Evolutionary conservation across 1,284 basidiomycete genomes (phyloP), one percentile per base, ranked within the genome.

Genomic region (Termitomyces sp.): DNA sequence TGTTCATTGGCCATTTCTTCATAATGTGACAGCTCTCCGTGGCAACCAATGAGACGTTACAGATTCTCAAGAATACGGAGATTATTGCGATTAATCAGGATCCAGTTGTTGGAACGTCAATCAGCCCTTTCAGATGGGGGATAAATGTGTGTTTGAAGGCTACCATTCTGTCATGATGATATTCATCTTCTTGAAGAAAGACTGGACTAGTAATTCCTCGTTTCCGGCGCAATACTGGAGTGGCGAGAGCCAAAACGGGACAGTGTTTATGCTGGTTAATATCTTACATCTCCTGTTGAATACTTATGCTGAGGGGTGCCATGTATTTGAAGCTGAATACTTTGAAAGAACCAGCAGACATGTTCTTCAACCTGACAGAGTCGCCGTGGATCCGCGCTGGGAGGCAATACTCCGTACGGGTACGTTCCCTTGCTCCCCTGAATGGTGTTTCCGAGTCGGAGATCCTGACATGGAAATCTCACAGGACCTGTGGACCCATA

Each of bases 311-410:
- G 38, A 6, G 1, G 38, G 41, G 36, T 24, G 28, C 13, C 24
- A n/a, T 24, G 6, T 17, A 8, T 24, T 34, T 73, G 79, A 46
- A 79, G 76, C 65, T 80, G 28, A 80, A 79, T 40, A 73, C 70
- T 5, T 67, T 82, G 31, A 69, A 80, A 58, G 64, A 78, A 57
- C 72, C 82, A 2, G 72, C 77, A 0, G 70, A 72, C 54, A 71
- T 86, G 76, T 78, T 70, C 64, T 85, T 85, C 65, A 81, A 74
- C 55, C 63, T 85, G 47, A 82, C 81, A 2, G 82, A 85, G 58
- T 83, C 82, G 2, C 82, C 83, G 0, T 84, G 81, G 80, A 78
- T 85, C 54, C 76, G 81, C 19, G 82, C 82, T 0, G 83, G 82
- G 13, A 71, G 79, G 40, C 75, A 81, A 62, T 84, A 85, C 59